Conservation (phyloP, 2,329 filamentous ascomycete genomes). For the Lachnellula suecica region DNA sequence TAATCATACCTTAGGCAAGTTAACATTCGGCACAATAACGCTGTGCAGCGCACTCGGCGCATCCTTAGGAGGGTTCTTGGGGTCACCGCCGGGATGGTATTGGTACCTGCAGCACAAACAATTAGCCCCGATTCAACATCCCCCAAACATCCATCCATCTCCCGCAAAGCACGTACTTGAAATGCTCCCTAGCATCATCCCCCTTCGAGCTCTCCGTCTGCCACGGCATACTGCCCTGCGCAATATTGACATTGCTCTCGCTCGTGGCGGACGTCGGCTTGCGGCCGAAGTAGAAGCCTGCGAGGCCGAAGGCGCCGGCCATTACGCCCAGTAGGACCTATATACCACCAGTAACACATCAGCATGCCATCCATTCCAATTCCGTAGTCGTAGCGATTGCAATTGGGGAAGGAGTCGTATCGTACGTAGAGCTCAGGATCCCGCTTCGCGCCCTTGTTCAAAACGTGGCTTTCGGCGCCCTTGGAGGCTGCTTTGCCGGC, state of each 20-base stretch:
- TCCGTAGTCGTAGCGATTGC: neutral
- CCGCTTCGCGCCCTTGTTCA: constrained; percentile 64
- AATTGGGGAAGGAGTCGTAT: constrained; percentile 22
- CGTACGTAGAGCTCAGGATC: constrained; percentile 76
- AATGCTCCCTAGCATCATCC: constrained; percentile 56
- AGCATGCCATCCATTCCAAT: constrained; percentile 5
- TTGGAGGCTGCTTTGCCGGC: constrained; percentile 38
- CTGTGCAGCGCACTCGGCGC: constrained; percentile 94
- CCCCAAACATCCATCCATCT: constrained; percentile 24
- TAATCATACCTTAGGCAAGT: constrained; percentile 80
- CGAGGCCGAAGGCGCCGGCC: constrained; percentile 82
- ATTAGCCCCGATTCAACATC: neutral
- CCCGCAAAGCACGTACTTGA: constrained; percentile 59
- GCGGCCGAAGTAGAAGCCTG: constrained; percentile 86
- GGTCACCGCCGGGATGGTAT: constrained; percentile 66
- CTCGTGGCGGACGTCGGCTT: constrained; percentile 84
- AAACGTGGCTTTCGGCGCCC: constrained; percentile 42
- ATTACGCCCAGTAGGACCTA: constrained; percentile 91
- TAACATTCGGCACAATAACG: constrained; percentile 91
- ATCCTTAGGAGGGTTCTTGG: constrained; percentile 72
- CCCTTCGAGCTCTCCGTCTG: constrained; percentile 64
- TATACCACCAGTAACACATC: constrained; percentile 10
- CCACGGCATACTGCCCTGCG: constrained; percentile 85
- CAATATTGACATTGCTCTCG: constrained; percentile 74
- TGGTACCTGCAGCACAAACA: constrained; percentile 50